phyloP scores from a whole-genome alignment of 2,329 filamentous ascomycete species.

The Fusarium virguliforme region DNA sequence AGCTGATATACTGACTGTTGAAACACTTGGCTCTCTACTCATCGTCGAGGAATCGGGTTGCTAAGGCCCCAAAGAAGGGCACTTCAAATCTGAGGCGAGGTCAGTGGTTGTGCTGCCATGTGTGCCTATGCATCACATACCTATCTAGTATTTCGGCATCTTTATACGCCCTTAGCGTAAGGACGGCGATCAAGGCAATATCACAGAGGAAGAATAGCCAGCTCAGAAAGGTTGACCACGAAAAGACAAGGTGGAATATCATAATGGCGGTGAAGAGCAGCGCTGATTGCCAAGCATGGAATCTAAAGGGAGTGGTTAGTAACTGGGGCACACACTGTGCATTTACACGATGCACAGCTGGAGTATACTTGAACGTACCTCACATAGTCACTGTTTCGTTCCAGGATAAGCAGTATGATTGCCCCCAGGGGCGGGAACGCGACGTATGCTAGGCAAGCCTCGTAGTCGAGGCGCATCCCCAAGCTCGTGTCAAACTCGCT shows the following conservation, averaged over 20 bases:
- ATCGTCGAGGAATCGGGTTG: slow-evolving; percentile 91
- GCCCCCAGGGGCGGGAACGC: slow-evolving; percentile 88
- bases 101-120: slow-evolving; percentile 8
- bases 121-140: slow-evolving; percentile 56
- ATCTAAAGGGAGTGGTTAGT: slow-evolving; percentile 67
- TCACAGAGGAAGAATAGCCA: slow-evolving; percentile 88
- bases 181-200: slow-evolving; percentile 80
- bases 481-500: slow-evolving; percentile 94
- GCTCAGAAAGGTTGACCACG: slow-evolving; percentile 86
- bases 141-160: slow-evolving; percentile 81
- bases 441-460: slow-evolving; percentile 92
- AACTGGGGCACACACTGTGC: slow-evolving; percentile 1
- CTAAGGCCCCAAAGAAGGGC: slow-evolving; percentile 87
- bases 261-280: slow-evolving; percentile 84
- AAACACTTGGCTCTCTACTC: slow-evolving; percentile 65
- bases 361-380: slow-evolving; percentile 69
- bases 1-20: background rate
- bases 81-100: slow-evolving; percentile 79
- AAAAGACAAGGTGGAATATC: slow-evolving; percentile 87
- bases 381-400: slow-evolving; percentile 98
- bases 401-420: slow-evolving; percentile 85
- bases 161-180: slow-evolving; percentile 85
- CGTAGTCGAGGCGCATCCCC: slow-evolving; percentile 88
- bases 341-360: background rate
- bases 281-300: slow-evolving; percentile 96